phyloP scores from a whole-genome alignment of 1,284 basidiomycete genomes.

The Athelia sp. region DNA sequence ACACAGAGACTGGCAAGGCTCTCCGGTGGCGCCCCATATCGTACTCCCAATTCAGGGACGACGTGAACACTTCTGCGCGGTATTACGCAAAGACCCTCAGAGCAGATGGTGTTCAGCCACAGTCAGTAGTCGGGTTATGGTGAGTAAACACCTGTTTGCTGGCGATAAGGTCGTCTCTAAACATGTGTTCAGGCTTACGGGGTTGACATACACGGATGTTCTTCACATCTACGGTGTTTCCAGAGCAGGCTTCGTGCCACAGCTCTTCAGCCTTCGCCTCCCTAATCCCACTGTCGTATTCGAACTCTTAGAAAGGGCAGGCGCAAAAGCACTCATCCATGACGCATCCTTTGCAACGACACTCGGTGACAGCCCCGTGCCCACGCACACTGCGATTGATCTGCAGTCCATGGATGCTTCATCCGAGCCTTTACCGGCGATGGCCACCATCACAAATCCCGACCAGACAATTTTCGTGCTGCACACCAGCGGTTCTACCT shows the following conservation, averaged over 20 bases:
- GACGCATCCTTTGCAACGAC: conserved; percentile 40
- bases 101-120: conserved; percentile 35
- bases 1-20: conserved; percentile 28
- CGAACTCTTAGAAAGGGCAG: conserved; percentile 53
- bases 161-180: conserved; percentile 3
- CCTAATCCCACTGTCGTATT: conserved; percentile 64
- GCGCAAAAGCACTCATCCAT: conserved; percentile 56
- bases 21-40: conserved; percentile 45
- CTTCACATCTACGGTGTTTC: conserved; percentile 68
- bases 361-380: conserved; percentile 38
- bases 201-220: conserved; percentile 62
- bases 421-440: conserved; percentile 37
- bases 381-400: conserved; percentile 38
- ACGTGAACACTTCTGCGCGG: conserved; percentile 49
- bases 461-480: conserved; percentile 59
- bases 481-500: conserved; percentile 73
- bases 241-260: conserved; percentile 67
- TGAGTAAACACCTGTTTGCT: conserved; percentile 25
- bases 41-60: conserved; percentile 46
- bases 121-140: conserved; percentile 67
- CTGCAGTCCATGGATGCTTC: conserved; percentile 30
- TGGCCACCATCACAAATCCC: conserved; percentile 31
- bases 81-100: conserved; percentile 48
- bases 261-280: conserved; percentile 65
- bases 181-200: conserved; percentile 47